A percentile compares a stretch with the other conserved stretches of the same genome.
Evolutionary conservation across 305 asterid genomes (phyloP).

Genomic region (Fraxinus velutina): DNA sequence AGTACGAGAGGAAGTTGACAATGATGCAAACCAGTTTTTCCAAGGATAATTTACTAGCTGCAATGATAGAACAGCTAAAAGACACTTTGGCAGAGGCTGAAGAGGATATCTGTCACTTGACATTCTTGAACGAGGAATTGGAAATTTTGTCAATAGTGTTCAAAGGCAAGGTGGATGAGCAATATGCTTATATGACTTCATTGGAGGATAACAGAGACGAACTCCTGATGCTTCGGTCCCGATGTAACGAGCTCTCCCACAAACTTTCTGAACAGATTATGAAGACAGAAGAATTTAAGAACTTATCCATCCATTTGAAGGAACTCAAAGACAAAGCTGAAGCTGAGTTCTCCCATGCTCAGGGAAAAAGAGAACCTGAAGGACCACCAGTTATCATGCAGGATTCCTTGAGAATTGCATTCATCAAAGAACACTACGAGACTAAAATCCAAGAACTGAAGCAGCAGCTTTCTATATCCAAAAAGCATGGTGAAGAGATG

Average conservation of each 20-base stretch:
- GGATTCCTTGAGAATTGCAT: constrained; percentile 85
- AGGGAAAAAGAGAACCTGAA: constrained; percentile 69
- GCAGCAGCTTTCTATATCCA: constrained; percentile 76
- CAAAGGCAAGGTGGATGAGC: constrained; percentile 58
- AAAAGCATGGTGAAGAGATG: constrained; percentile 93
- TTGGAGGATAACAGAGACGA: constrained; percentile 50
- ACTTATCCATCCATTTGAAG: constrained; percentile 70
- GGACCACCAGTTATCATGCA: constrained; percentile 53
- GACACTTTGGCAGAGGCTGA: constrained; percentile 39
- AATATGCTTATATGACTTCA: constrained; percentile 26
- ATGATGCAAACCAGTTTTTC: constrained; percentile 29
- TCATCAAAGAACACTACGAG: constrained; percentile 90
- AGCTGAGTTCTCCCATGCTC: constrained; percentile 51
- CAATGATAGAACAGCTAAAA: constrained; percentile 42
- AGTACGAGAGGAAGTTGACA: constrained; percentile 39
- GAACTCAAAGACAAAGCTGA: constrained; percentile 88
- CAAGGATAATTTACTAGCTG: constrained; percentile 36
- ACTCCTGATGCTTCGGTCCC: constrained; percentile 38
- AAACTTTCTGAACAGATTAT: constrained; percentile 73
- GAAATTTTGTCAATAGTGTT: constrained; percentile 52
- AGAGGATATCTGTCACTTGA: constrained; percentile 45
- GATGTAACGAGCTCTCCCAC: constrained; percentile 50
- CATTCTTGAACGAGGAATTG: constrained; percentile 55
- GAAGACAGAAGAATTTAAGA: constrained; percentile 76
- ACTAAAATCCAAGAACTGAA: constrained; percentile 76